Base-by-base conservation (phyloP, 2,329 filamentous ascomycete species). In the Fusarium udum region DNA sequence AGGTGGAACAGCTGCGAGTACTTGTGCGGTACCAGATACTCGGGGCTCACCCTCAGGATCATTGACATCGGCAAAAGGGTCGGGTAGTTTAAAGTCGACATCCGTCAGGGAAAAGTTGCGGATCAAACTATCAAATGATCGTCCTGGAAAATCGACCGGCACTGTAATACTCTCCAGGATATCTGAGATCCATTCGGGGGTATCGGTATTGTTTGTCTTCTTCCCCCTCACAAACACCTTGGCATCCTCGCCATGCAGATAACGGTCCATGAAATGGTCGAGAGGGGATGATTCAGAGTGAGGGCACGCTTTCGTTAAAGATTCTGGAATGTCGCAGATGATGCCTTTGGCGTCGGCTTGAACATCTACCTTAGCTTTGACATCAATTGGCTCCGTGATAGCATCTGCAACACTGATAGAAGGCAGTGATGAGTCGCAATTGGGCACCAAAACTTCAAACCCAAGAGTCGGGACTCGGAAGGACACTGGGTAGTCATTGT, bases 51-150 rank as follows among this genome's bases (percentile, higher is more conserved):
- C 87, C 57, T 92, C 90, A 1, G 94, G 93, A 16, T 91, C 90
- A 64, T 88, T 89, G 1, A 93, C 93, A 24, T 95, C 91, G 6
- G 94, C 93, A 77, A 92, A 89, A 2, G 93, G 92, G 77, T 95
- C 90, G 1, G 96, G 96, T 51, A 99, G 84, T 55, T 89, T 90
- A 81, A 99, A 97, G 77, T 97, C 91, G 45, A 97, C 94, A 79
- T 98, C 89, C 4, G 91, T 90, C 73, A 98, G 85, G 28, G 94
- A 93, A 79, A 98, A 98, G 75, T 96, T 95, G 75, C 92, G 92
- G 79, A 99, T 92, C 22, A 97, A 84, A 73, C 93, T 91, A 73
- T 95, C 94, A 77, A 98, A 92, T 0, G 91, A 91, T 66, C 91
- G 90, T 10, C 94, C 94, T 1, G 94, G 93, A 71, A 98, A 93